Percentiles rank a stretch among this genome's conserved stretches.
Conservation (phyloP, 352 stramenopile species). For the Phytopythium vexans region DNA sequence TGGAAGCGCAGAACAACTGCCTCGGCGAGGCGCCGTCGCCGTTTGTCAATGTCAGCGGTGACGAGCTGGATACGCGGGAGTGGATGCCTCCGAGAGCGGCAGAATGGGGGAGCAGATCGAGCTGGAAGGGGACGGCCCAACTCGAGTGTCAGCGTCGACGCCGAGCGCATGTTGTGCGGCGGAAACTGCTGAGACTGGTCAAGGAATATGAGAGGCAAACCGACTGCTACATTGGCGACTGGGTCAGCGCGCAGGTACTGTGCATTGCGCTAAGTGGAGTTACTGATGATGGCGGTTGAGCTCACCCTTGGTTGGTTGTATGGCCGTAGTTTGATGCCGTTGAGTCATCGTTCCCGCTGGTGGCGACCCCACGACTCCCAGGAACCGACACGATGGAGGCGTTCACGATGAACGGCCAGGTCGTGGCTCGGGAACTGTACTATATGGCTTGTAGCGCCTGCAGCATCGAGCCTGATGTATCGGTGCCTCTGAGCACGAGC, state of each 20-base stretch:
- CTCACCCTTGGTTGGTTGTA: no score
- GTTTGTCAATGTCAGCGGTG: not conserved
- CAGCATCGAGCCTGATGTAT: not conserved
- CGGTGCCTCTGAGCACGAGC: not conserved
- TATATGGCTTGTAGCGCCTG: not conserved
- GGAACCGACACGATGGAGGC: slow-evolving; percentile 1
- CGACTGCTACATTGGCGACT: not conserved
- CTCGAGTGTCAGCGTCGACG: not conserved
- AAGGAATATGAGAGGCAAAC: not conserved
- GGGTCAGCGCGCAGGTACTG: no score
- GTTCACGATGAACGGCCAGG: not conserved
- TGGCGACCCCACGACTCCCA: not conserved
- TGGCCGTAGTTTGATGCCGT: no score
- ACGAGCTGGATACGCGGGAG: not conserved
- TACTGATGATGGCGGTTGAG: no score
- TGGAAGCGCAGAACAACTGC: no score
- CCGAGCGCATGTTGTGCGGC: not conserved
- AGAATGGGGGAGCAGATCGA: not conserved
- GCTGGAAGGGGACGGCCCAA: not conserved
- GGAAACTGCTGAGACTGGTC: slow-evolving; percentile 3
- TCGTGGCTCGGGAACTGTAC: slow-evolving; percentile 2
- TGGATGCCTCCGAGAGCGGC: not conserved
- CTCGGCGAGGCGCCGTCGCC: not conserved
- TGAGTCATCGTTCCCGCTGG: no score
- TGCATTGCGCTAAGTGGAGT: not conserved